A percentile compares a stretch with the other conserved stretches of the same genome.
Conservation (phyloP, 768 basidiomycete species). For the Serendipita sp. region DNA sequence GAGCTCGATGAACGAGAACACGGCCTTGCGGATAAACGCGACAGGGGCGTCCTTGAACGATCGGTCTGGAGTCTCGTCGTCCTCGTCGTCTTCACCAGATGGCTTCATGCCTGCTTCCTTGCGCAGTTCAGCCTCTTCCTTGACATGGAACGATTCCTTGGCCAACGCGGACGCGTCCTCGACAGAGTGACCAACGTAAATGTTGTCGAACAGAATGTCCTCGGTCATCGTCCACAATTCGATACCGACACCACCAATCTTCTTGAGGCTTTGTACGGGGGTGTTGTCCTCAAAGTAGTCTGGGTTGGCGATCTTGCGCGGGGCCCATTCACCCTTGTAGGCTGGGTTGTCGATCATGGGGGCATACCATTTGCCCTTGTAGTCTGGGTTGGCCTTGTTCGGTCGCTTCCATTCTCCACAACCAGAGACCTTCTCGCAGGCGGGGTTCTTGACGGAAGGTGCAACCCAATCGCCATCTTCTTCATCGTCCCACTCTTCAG, state of each 20-base stretch:
- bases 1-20: conserved; percentile 63
- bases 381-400: conserved; percentile 77
- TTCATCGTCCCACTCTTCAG: conserved; percentile 99
- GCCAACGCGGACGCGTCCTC: conserved; percentile 75
- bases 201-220: conserved; percentile 83
- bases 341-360: conserved; percentile 93
- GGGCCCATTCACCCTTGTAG: conserved; percentile 92
- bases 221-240: conserved; percentile 99
- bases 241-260: conserved; percentile 91
- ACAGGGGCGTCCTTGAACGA: conserved; percentile 60
- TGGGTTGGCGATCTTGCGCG: conserved; percentile 83
- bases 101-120: conserved; percentile 35
- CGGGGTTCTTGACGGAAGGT: conserved; percentile 78
- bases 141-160: conserved; percentile 77
- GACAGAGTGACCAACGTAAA: conserved; percentile 83
- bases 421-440: conserved; percentile 76
- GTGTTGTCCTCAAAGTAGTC: conserved; percentile 74
- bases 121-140: conserved; percentile 56
- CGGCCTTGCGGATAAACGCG: conserved; percentile 62
- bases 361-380: conserved; percentile 97
- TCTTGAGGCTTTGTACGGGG: conserved; percentile 67
- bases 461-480: conserved; percentile 98
- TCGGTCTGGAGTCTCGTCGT: conserved; percentile 26
- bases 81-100: conserved; percentile 28
- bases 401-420: conserved; percentile 93